These are phyloP conservation scores for Termitomyces titanicus DNA, from an alignment of 768 basidiomycete genomes.

Conservation along the genomic window DNA sequence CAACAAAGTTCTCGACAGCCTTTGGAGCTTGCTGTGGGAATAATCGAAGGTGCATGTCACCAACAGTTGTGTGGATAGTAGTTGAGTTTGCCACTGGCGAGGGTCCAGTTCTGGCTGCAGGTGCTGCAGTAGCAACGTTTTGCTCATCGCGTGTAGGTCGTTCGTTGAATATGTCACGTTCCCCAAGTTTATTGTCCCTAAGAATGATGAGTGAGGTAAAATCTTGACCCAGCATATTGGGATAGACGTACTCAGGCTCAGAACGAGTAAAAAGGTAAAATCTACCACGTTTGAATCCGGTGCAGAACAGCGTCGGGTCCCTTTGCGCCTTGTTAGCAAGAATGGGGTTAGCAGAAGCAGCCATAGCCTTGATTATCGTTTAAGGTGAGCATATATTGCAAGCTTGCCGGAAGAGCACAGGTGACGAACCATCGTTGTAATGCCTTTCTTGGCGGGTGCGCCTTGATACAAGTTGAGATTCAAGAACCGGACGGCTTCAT, in stretches of 20 bases:
- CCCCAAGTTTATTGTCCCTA: conserved; percentile 82
- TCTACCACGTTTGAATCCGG: conserved; percentile 87
- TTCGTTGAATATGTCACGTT: conserved; percentile 98
- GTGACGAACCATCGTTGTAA: conserved; percentile 73
- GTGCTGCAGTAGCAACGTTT: conserved; percentile 67
- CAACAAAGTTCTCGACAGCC: conserved; percentile 97
- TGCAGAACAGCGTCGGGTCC: conserved; percentile 91
- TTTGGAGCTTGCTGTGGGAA: conserved; percentile 94
- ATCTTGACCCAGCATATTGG: not conserved
- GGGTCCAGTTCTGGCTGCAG: conserved; percentile 46
- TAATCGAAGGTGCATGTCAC: conserved; percentile 85
- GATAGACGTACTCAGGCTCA: conserved; percentile 75
- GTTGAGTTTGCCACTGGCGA: conserved; percentile 75
- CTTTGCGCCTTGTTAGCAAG: conserved; percentile 79
- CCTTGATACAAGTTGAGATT: conserved; percentile 92
- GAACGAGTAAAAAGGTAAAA: conserved; percentile 94
- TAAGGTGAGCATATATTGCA: conserved; percentile 2
- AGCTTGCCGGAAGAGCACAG: not conserved
- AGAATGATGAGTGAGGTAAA: not conserved
- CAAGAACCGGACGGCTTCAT: conserved; percentile 88
- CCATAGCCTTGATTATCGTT: conserved; percentile 66
- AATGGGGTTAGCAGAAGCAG: conserved; percentile 93
- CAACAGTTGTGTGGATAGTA: conserved; percentile 92
- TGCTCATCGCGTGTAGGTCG: conserved; percentile 96
- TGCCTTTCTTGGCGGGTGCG: conserved; percentile 77